These are phyloP conservation scores for Paraglomus brasilianum DNA, from an alignment of 192 early-diverging fungal species.

Conservation along the genomic window DNA sequence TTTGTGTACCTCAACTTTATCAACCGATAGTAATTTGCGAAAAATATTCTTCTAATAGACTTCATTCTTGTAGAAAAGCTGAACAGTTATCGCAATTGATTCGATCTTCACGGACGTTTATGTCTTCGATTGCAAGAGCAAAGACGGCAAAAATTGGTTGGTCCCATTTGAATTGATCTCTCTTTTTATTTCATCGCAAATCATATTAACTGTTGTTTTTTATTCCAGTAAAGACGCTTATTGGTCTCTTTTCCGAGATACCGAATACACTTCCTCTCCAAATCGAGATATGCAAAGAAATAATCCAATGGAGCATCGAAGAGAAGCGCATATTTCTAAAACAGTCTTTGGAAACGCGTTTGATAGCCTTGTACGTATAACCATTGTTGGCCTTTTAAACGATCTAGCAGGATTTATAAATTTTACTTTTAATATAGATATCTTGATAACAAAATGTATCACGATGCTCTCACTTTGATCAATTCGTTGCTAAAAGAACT, in stretches of 20 bases:
- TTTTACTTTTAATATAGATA: slow-evolving; percentile 39
- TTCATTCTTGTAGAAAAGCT: slow-evolving; percentile 55
- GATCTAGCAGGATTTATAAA: neutral
- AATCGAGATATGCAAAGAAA: slow-evolving; percentile 90
- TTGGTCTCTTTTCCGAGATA: slow-evolving; percentile 86
- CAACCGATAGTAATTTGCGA: neutral
- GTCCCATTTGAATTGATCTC: slow-evolving; percentile 21
- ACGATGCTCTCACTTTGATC: slow-evolving; percentile 84
- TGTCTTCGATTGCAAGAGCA: slow-evolving; percentile 86
- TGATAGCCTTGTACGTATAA: slow-evolving; percentile 71
- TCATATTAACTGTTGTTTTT: neutral
- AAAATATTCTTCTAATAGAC: neutral
- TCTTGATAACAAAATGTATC: slow-evolving; percentile 94
- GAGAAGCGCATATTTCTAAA: slow-evolving; percentile 96
- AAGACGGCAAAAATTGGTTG: slow-evolving; percentile 94
- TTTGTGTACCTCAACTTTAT: neutral
- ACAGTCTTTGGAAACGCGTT: slow-evolving; percentile 92
- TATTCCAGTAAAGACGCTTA: slow-evolving; percentile 70
- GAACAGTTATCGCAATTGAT: slow-evolving; percentile 79
- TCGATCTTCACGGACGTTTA: slow-evolving; percentile 73
- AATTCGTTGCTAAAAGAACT: slow-evolving; percentile 87
- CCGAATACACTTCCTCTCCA: slow-evolving; percentile 85
- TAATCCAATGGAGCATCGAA: slow-evolving; percentile 85
- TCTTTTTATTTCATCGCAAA: neutral
- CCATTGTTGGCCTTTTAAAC: neutral